phyloP scores from a whole-genome alignment of 192 early-diverging fungal genomes.

The Pilobolus umbonatus region DNA sequence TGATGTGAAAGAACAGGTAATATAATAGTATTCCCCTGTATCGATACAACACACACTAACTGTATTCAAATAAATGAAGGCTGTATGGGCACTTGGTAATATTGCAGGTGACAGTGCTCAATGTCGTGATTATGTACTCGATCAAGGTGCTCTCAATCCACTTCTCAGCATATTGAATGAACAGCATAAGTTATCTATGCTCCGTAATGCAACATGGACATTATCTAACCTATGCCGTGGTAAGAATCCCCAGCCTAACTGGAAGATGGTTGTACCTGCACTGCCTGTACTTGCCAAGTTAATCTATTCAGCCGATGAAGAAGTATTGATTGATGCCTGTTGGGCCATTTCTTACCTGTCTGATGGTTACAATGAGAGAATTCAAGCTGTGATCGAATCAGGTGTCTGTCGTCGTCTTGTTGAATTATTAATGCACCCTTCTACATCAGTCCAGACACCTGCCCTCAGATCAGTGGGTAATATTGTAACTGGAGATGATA shows the following conservation, averaged over 20 bases:
- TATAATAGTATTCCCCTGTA: too few species aligned
- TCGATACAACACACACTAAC: not conserved
- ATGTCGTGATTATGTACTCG: conserved; percentile 42
- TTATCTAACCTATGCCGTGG: conserved; percentile 76
- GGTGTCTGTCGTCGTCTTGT: conserved; percentile 69
- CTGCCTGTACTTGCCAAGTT: conserved; percentile 53
- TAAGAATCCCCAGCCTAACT: conserved; percentile 66
- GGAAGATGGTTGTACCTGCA: conserved; percentile 45
- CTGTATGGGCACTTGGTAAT: conserved; percentile 51
- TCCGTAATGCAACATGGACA: conserved; percentile 78
- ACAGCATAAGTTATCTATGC: conserved; percentile 50
- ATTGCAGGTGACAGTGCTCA: conserved; percentile 45
- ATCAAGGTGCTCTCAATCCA: conserved; percentile 26
- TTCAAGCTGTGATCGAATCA: conserved; percentile 73
- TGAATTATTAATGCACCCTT: conserved; percentile 58
- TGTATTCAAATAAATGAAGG: conserved; percentile 13
- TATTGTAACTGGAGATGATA: conserved; percentile 79
- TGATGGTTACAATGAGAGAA: conserved; percentile 66
- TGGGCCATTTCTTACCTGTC: conserved; percentile 81
- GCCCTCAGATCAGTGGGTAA: conserved; percentile 73
- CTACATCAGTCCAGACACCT: conserved; percentile 62
- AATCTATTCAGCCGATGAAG: conserved; percentile 64
- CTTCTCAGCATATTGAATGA: conserved; percentile 31
- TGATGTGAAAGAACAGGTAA: conserved; percentile 42
- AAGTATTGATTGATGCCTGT: conserved; percentile 74